Evolutionary conservation across 306 rosid species (phyloP).

Genomic region (Castanopsis chinensis): DNA sequence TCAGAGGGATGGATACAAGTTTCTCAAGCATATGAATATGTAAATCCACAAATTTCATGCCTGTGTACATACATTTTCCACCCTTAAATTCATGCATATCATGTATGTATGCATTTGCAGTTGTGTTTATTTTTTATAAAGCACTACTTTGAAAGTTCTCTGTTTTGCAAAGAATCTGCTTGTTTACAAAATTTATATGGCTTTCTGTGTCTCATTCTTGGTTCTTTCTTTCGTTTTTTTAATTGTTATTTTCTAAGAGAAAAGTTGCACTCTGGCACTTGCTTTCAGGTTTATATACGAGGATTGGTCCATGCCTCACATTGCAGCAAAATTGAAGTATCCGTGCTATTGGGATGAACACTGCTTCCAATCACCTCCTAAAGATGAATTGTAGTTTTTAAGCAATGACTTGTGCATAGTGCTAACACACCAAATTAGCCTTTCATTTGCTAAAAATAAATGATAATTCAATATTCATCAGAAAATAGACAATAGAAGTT

Average conservation of each 20-base stretch:
- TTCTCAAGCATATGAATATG: background rate
- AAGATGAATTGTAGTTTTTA: no score
- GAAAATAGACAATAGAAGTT: background rate
- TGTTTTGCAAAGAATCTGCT: background rate
- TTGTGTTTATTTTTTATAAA: no score
- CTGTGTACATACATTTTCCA: background rate
- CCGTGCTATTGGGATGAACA: slow-evolving; percentile 3
- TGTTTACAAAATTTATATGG: background rate
- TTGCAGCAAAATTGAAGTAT: slow-evolving; percentile 74
- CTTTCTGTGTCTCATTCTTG: background rate
- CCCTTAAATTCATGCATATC: no score
- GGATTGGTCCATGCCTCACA: slow-evolving; percentile 89
- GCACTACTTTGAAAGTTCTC: background rate
- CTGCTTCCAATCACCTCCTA: no score
- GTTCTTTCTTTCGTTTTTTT: background rate
- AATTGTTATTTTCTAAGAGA: no score
- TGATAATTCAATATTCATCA: background rate
- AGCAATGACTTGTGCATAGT: no score
- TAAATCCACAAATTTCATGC: background rate
- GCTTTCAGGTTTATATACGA: slow-evolving; percentile 68
- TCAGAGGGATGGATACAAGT: background rate
- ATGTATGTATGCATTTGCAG: no score
- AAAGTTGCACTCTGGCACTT: slow-evolving; percentile 9
- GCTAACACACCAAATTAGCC: no score
- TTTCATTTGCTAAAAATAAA: background rate